A percentile compares a stretch with the other conserved stretches of the same genome.
Evolutionary conservation across 345 rosid species (phyloP).

Genomic region (Corymbia maculata): DNA sequence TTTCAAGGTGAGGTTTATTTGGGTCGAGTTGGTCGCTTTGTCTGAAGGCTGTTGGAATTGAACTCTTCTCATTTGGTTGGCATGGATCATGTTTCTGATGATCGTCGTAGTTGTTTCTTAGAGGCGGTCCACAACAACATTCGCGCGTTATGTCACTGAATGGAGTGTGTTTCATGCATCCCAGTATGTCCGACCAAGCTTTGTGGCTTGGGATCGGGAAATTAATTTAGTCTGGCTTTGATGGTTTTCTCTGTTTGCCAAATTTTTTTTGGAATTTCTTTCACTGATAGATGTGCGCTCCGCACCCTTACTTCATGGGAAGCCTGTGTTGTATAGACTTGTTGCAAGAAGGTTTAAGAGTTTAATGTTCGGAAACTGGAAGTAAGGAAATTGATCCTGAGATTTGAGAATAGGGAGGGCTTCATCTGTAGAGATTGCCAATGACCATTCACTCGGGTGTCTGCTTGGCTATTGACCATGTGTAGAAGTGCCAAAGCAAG

Average conservation of each 20-base stretch:
- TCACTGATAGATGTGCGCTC: background rate
- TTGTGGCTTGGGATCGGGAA: background rate
- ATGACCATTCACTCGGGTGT: background rate
- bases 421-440: background rate
- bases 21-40: background rate
- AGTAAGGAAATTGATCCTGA: background rate
- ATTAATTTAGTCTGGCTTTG: background rate
- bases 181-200: background rate
- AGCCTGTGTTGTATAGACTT: background rate
- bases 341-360: background rate
- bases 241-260: background rate
- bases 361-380: background rate
- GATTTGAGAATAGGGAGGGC: background rate
- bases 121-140: background rate
- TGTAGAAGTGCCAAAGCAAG: background rate
- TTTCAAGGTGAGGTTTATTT: conserved; percentile 52
- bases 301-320: background rate
- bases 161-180: background rate
- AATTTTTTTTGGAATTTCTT: background rate
- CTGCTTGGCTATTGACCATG: background rate
- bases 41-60: background rate
- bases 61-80: background rate
- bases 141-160: background rate
- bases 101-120: background rate
- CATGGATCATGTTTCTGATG: background rate